Conservation (phyloP, 768 basidiomycete species). For the Collybiopsis luxurians region DNA sequence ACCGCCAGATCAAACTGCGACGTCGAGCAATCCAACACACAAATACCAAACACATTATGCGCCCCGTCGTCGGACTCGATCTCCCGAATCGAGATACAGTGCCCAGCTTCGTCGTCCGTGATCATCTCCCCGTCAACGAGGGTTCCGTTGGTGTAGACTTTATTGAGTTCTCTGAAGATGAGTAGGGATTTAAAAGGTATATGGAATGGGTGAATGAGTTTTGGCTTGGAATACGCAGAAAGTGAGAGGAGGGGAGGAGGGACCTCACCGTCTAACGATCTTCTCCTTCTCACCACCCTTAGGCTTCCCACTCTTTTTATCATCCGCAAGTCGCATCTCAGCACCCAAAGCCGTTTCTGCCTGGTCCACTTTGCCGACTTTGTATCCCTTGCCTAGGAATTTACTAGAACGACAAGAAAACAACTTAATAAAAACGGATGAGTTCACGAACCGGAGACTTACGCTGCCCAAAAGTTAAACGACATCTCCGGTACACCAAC, state of each 20-base stretch:
- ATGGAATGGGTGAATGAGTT: no score
- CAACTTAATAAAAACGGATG: no score
- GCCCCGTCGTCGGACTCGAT: slow-evolving; percentile 40
- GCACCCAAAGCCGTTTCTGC: slow-evolving; percentile 95
- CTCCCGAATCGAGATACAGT: slow-evolving; percentile 89
- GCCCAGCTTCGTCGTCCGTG: slow-evolving; percentile 90
- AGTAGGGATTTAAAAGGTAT: background rate
- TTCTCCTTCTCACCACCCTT: slow-evolving; percentile 70
- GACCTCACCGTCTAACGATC: slow-evolving; percentile 75
- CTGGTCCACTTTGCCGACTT: slow-evolving; percentile 96
- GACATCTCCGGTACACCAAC: slow-evolving; percentile 95
- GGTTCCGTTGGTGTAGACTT: slow-evolving; percentile 96
- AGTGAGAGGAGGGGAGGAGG: background rate
- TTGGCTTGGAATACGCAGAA: no score
- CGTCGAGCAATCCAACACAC: slow-evolving; percentile 91
- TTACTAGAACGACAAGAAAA: slow-evolving; percentile 42
- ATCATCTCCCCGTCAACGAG: slow-evolving; percentile 88
- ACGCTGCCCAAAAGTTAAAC: slow-evolving; percentile 93
- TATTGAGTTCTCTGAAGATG: slow-evolving; percentile 73
- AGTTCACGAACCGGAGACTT: no score
- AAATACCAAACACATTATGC: slow-evolving; percentile 75
- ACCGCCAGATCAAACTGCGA: slow-evolving; percentile 90
- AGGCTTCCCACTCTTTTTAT: slow-evolving; percentile 56
- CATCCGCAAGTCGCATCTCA: slow-evolving; percentile 88
- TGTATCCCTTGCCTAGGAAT: slow-evolving; percentile 87